Evolutionary conservation across 345 rosid genomes (phyloP).

Genomic region (Firmiana major): DNA sequence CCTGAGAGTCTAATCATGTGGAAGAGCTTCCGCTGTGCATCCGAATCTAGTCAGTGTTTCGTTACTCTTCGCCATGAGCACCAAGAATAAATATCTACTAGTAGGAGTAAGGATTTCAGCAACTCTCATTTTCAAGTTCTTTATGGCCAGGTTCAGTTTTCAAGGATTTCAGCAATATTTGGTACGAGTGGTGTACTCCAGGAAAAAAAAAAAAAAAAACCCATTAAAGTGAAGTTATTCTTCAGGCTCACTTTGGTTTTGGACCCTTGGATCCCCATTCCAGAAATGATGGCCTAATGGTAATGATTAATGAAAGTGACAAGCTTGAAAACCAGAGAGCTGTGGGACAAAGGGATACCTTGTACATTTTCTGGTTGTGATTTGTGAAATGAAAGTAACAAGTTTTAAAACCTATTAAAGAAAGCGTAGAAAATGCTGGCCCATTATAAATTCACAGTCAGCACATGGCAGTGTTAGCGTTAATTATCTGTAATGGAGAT

Average conservation of each 20-base stretch:
- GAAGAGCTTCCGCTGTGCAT: too few species aligned
- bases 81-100: not conserved
- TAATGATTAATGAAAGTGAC: too few species aligned
- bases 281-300: too few species aligned
- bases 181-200: not conserved
- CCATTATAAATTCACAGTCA: not conserved
- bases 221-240: too few species aligned
- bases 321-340: too few species aligned
- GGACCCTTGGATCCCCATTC: too few species aligned
- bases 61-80: too few species aligned
- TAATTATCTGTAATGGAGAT: not conserved
- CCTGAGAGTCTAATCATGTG: too few species aligned
- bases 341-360: not conserved
- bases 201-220: too few species aligned
- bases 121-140: not conserved
- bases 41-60: too few species aligned
- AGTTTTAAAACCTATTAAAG: not conserved
- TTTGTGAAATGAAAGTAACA: not conserved
- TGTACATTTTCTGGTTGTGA: not conserved
- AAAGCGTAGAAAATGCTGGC: not conserved
- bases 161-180: not conserved
- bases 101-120: not conserved
- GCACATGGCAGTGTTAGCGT: not conserved
- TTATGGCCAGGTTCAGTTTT: not conserved
- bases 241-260: too few species aligned